These are phyloP conservation scores for Serendipita sp. DNA, from an alignment of 768 basidiomycete species.

Conservation along the genomic window DNA sequence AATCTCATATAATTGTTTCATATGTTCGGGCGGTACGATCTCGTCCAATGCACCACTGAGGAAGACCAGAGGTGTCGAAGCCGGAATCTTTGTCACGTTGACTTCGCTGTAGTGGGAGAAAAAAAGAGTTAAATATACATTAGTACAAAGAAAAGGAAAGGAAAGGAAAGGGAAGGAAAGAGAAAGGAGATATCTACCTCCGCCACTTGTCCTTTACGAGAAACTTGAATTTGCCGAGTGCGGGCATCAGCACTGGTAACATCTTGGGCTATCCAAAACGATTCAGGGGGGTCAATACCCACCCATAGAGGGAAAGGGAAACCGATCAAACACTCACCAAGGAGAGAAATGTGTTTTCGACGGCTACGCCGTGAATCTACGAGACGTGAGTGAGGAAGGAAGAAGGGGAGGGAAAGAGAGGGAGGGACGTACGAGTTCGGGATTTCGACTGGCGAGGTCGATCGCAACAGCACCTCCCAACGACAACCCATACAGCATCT, in stretches of 20 bases:
- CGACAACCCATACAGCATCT: slow-evolving; percentile 19
- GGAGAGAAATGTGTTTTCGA: slow-evolving; percentile 32
- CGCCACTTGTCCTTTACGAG: slow-evolving; percentile 13
- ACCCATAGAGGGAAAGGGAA: neutral
- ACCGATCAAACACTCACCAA: slow-evolving; percentile 14
- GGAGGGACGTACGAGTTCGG: slow-evolving; percentile 13
- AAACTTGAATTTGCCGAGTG: slow-evolving; percentile 21
- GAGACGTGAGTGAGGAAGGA: neutral
- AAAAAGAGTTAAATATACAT: neutral
- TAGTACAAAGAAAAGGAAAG: slow-evolving; percentile 17
- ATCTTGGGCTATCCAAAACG: slow-evolving; percentile 16
- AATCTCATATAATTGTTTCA: slow-evolving; percentile 17
- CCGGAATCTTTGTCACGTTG: slow-evolving; percentile 19
- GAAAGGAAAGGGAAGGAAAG: neutral
- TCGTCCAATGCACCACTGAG: slow-evolving; percentile 25
- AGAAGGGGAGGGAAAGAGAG: neutral
- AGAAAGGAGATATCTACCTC: neutral
- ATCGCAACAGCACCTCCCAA: slow-evolving; percentile 29
- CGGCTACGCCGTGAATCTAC: slow-evolving; percentile 21
- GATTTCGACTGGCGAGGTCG: slow-evolving; percentile 24
- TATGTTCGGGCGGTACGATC: slow-evolving; percentile 26
- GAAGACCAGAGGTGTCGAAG: slow-evolving; percentile 24
- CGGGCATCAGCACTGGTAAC: slow-evolving; percentile 24
- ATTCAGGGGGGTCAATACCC: too few species aligned
- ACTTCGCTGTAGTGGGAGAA: slow-evolving; percentile 18